These are phyloP conservation scores for Xerocomellus chrysenteron DNA, from an alignment of 768 basidiomycete genomes.

Conservation along the genomic window DNA sequence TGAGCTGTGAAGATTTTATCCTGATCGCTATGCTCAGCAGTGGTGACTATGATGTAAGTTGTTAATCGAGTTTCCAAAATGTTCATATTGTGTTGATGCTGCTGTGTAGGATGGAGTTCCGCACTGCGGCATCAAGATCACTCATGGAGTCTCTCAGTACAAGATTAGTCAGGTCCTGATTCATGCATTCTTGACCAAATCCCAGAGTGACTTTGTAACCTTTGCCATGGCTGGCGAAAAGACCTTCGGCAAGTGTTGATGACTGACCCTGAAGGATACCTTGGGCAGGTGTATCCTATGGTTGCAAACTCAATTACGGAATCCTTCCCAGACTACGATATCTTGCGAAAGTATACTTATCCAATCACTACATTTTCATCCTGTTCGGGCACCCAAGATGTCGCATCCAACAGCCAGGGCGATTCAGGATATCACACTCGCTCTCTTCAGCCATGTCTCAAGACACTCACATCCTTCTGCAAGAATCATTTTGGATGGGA, in stretches of 20 bases:
- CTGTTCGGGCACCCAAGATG: too few species aligned
- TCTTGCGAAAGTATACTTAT: too few species aligned
- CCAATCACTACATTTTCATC: too few species aligned
- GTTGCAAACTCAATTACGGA: not conserved
- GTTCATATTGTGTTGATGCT: too few species aligned
- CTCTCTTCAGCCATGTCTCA: too few species aligned
- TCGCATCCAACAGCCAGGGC: too few species aligned
- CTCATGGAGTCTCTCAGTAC: not conserved
- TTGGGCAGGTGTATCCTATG: not conserved
- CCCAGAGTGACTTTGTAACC: not conserved
- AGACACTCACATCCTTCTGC: too few species aligned
- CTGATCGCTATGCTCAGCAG: not conserved
- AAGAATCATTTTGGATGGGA: too few species aligned
- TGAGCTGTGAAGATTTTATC: not conserved
- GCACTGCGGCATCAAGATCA: not conserved
- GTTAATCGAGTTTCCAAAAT: too few species aligned
- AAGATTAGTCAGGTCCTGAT: not conserved
- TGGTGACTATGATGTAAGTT: not conserved
- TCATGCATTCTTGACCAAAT: not conserved
- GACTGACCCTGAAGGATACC: too few species aligned
- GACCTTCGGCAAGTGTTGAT: not conserved
- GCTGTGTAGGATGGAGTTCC: not conserved
- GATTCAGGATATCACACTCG: too few species aligned
- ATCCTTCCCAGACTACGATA: too few species aligned
- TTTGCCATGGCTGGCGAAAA: not conserved